Base-by-base conservation (phyloP, 139 green algal genomes). In the Trebouxia sp. region DNA sequence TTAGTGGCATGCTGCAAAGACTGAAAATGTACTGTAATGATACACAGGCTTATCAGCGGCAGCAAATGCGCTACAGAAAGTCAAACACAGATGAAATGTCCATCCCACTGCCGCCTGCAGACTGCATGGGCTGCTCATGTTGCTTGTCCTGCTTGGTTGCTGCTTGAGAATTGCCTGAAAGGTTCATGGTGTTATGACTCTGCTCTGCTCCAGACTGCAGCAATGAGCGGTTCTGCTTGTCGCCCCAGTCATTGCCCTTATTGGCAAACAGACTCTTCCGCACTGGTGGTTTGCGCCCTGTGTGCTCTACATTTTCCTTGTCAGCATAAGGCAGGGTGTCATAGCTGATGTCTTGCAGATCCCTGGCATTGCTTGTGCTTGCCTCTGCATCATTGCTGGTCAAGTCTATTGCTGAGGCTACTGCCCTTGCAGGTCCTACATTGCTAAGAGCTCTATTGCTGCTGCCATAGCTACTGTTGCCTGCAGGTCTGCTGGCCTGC, bases 1-100 rank as follows among this genome's bases (percentile, higher is more conserved):
- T n/a, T n/a, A n/a, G n/a, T n/a, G n/a, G n/a, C n/a, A n/a, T n/a
- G n/a, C n/a, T n/a, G n/a, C n/a, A n/a, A n/a, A n/a, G n/a, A n/a
- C n/a, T n/a, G n/a, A n/a, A n/a, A n/a, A n/a, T n/a, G n/a, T n/a
- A n/a, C n/a, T n/a, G n/a, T n/a, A n/a, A n/a, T n/a, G n/a, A n/a
- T n/a, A n/a, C n/a, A n/a, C n/a, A n/a, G n/a, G n/a, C n/a, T n/a
- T n/a, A n/a, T n/a, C n/a, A n/a, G n/a, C n/a, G n/a, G n/a, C n/a
- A n/a, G n/a, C n/a, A n/a, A n/a, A n/a, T n/a, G n/a, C n/a, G 12
- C 11, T 45, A 72, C 62, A 72, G 28, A 72, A 72, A 72, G 15
- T 72, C 62, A 72, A 72, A 72, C 32, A 72, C 62, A 72, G 62
- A 45, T 30, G 32, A 28, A 24, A 72, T 45, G 62, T 72, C 62